Base-by-base conservation (phyloP, 768 basidiomycete genomes). In the Pulveroboletus sp. region DNA sequence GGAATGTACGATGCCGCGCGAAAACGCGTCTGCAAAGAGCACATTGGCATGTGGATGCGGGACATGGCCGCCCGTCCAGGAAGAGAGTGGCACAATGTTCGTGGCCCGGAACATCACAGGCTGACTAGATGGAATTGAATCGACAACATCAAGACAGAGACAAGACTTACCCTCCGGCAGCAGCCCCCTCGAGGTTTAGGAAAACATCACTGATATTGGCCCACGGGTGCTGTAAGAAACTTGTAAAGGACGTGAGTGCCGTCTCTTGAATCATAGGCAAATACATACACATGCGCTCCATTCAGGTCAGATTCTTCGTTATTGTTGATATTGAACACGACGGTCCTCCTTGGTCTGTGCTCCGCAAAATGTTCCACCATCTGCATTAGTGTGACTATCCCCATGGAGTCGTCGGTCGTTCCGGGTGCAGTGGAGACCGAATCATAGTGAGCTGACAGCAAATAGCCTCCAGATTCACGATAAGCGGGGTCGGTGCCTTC, bases 281-380 rank as follows among this genome's bases (percentile, higher is more conserved):
- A 47, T 44, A 43, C 65, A 55, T 63, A 88, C 78, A 75, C 72
- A 60, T 82, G 82, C 8, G 88, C 84, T 21, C 89, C 89, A 52
- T 84, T 76, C 55, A 91, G 64, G 31, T 82, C 78, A 62, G 88
- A 81, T 58, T 93, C 89, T 61, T 92, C 90, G 1, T 85, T 89
- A 52, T 92, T 91, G 64, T 93, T 93, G 63, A 89, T 77, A 58
- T 91, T 89, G 72, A 92, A 89, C 4, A 93, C 67, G 6, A 83
- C 83, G 0, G 86, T 86, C 35, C 81, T 74, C 37, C 69, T 66
- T 1, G 79, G 79, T 7, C 74, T 70, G 36, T 81, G 71, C 48
- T 69, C 65, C 0, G 74, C 71, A 46, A 82, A 71, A 54, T 80
- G 77, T 36, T 80, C 69, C 32, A 87, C 69, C 56, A 92, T 73